phyloP scores from a whole-genome alignment of 192 early-diverging fungal species.

The Pilaira anomala region DNA sequence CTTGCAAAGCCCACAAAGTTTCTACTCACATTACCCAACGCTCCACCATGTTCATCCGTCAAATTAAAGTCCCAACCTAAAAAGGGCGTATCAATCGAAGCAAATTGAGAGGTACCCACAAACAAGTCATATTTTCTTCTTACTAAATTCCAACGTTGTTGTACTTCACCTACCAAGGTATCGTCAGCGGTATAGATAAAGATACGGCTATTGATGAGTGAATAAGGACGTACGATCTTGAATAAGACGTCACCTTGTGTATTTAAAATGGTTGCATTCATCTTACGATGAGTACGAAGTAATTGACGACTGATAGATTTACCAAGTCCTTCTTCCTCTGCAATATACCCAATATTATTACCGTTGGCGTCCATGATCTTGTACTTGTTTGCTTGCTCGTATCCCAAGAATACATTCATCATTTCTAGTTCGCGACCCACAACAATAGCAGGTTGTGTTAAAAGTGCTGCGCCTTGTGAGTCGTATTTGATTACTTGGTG shows the following conservation, averaged over 20 bases:
- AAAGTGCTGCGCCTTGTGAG: slow-evolving; percentile 33
- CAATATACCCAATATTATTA: slow-evolving; percentile 74
- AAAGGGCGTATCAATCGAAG: slow-evolving; percentile 65
- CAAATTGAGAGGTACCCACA: slow-evolving; percentile 59
- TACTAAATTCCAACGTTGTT: slow-evolving; percentile 82
- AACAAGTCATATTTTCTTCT: slow-evolving; percentile 84
- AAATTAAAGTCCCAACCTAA: slow-evolving; percentile 80
- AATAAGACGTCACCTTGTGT: slow-evolving; percentile 66
- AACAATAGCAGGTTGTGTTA: slow-evolving; percentile 59
- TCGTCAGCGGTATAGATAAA: slow-evolving; percentile 61
- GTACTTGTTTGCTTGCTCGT: slow-evolving; percentile 88
- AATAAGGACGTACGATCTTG: slow-evolving; percentile 67
- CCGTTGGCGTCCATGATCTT: slow-evolving; percentile 66
- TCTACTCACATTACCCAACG: slow-evolving; percentile 63
- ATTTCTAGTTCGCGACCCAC: slow-evolving; percentile 79
- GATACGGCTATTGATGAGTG: slow-evolving; percentile 75
- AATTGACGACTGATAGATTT: slow-evolving; percentile 67
- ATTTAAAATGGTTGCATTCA: slow-evolving; percentile 75
- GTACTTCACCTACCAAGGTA: slow-evolving; percentile 73
- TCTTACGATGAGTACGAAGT: slow-evolving; percentile 66
- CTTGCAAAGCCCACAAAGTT: slow-evolving; percentile 82
- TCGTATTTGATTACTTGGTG: slow-evolving; percentile 17
- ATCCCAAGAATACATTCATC: slow-evolving; percentile 75
- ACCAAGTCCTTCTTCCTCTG: slow-evolving; percentile 63
- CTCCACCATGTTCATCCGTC: slow-evolving; percentile 47